Percentiles rank a stretch among this genome's conserved stretches.
These are phyloP conservation scores for Cicer yamashitae DNA, from an alignment of 306 rosid species.

Conservation along the genomic window DNA sequence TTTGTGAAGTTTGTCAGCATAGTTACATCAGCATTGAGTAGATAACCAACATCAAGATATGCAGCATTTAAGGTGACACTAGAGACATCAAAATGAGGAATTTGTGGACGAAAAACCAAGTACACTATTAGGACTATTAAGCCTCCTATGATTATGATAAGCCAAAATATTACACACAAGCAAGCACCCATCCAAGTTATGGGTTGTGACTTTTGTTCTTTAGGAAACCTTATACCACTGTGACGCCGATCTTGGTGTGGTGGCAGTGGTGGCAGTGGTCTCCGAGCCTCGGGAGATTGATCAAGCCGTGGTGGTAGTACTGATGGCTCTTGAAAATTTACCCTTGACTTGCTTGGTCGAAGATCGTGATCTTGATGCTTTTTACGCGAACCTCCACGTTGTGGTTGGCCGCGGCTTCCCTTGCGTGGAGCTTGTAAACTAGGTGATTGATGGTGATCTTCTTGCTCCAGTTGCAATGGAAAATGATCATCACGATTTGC, in stretches of 20 bases:
- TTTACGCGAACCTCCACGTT: slow-evolving; percentile 11
- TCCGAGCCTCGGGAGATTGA: not conserved
- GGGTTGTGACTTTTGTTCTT: slow-evolving; percentile 43
- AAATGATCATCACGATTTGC: slow-evolving; percentile 5
- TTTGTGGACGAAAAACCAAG: slow-evolving; percentile 80
- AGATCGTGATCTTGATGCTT: slow-evolving; percentile 31
- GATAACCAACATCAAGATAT: slow-evolving; percentile 87
- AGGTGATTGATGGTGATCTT: slow-evolving; percentile 15
- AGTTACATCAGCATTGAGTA: slow-evolving; percentile 86
- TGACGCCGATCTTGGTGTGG: slow-evolving; percentile 13
- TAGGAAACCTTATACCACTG: slow-evolving; percentile 19
- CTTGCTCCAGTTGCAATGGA: not conserved
- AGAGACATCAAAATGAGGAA: slow-evolving; percentile 74
- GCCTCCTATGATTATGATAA: slow-evolving; percentile 78
- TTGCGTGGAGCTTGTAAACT: slow-evolving; percentile 8
- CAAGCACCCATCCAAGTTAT: slow-evolving; percentile 63
- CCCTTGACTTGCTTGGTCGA: slow-evolving; percentile 26
- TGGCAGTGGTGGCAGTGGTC: slow-evolving; percentile 8
- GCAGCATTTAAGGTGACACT: slow-evolving; percentile 76
- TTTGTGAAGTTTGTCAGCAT: slow-evolving; percentile 84
- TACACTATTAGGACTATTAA: slow-evolving; percentile 76
- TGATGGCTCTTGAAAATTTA: slow-evolving; percentile 45
- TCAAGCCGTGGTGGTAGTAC: slow-evolving; percentile 23
- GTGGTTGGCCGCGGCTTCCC: slow-evolving; percentile 22
- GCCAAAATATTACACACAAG: slow-evolving; percentile 80